Evolutionary conservation across 2,329 filamentous ascomycete genomes (phyloP).

Genomic region (Penicillium sp.): DNA sequence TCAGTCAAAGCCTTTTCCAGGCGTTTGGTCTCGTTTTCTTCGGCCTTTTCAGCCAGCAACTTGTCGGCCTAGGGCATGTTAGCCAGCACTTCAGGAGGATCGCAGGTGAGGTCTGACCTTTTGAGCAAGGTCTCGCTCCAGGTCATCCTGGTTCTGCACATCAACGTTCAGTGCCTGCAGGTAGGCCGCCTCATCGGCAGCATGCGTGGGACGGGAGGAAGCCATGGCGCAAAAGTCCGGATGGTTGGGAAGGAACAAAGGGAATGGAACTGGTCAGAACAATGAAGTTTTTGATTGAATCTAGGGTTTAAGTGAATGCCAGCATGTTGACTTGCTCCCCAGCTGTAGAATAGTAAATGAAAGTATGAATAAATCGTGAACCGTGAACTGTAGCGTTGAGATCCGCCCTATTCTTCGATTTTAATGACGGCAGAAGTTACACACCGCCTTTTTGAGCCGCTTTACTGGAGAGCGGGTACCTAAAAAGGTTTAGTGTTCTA

Average conservation of each 20-base stretch:
- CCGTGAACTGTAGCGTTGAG: not conserved
- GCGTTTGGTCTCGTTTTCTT: constrained; percentile 63
- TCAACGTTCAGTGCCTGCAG: constrained; percentile 65
- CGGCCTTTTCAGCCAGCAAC: constrained; percentile 60
- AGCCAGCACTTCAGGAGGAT: not conserved
- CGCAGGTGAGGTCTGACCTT: constrained; percentile 41
- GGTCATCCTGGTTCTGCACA: constrained; percentile 81
- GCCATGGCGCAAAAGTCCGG: constrained; percentile 2
- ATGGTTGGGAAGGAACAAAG: not conserved
- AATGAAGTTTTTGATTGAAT: not conserved
- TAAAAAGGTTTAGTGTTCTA: not conserved
- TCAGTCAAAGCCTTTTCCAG: constrained; percentile 57
- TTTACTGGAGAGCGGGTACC: not conserved
- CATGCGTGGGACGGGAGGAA: constrained; percentile 1
- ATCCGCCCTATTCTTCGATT: not conserved
- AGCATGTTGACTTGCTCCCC: not conserved
- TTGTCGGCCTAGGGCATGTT: constrained; percentile 52
- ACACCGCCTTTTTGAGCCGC: constrained; percentile 13
- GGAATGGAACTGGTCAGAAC: not conserved
- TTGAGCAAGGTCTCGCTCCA: constrained; percentile 79
- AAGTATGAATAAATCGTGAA: not conserved
- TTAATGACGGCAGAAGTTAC: constrained; percentile 6
- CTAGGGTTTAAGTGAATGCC: not conserved
- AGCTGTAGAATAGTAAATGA: not conserved
- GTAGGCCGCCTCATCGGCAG: constrained; percentile 57